Evolutionary conservation across 2,329 filamentous ascomycete species (phyloP).

Genomic region (Fonsecaea pugnacius): DNA sequence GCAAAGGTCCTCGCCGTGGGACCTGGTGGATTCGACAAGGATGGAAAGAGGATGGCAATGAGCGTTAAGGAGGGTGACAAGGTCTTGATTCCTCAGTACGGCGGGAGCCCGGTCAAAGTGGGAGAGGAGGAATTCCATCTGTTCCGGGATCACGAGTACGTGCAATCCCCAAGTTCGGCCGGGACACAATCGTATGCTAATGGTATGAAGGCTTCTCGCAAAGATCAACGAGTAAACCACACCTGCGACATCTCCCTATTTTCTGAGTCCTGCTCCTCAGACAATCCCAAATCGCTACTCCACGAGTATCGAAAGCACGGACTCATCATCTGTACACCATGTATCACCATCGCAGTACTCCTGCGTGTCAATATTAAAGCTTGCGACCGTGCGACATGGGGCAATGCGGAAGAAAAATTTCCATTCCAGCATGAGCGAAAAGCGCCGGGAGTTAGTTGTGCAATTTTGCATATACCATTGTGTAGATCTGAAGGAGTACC

Average conservation of each 20-base stretch:
- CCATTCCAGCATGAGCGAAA: constrained; percentile 25
- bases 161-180: constrained; percentile 39
- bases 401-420: constrained; percentile 12
- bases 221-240: constrained; percentile 93
- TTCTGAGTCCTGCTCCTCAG: constrained; percentile 1
- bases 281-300: background rate
- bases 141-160: constrained; percentile 98
- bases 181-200: constrained; percentile 12
- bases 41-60: constrained; percentile 85
- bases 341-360: constrained; percentile 26
- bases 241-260: background rate
- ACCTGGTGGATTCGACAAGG: constrained; percentile 82
- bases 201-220: constrained; percentile 75
- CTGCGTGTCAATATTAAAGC: constrained; percentile 9
- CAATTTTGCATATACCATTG: constrained; percentile 27
- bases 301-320: background rate
- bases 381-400: constrained; percentile 15
- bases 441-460: constrained; percentile 20
- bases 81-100: constrained; percentile 95
- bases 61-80: constrained; percentile 83
- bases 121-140: constrained; percentile 95
- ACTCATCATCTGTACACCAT: constrained; percentile 30
- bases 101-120: constrained; percentile 93
- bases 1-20: constrained; percentile 95
- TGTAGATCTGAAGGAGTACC: constrained; percentile 24